A percentile compares a stretch with the other conserved stretches of the same genome.
Conservation (phyloP, 306 rosid genomes). For the Gastrolobium bilobum region DNA sequence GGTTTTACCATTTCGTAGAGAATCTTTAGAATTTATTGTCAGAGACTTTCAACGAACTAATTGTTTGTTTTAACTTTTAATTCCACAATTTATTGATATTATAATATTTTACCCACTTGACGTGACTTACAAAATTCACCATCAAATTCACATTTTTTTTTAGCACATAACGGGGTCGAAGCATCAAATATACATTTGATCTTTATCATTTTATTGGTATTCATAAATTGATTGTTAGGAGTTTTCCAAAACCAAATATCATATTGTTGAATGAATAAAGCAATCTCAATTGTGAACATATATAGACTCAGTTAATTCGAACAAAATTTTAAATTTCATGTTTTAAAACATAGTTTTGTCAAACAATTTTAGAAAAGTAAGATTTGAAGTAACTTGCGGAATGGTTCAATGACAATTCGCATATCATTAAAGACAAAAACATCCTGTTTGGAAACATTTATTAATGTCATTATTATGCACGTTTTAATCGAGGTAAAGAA, state of each 20-base stretch:
- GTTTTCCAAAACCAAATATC: background rate
- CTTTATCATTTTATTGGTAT: constrained; percentile 15
- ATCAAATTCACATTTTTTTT: background rate
- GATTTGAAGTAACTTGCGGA: background rate
- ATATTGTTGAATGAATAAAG: background rate
- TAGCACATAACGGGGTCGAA: no score
- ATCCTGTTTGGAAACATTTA: background rate
- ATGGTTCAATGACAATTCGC: background rate
- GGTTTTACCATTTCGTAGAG: background rate
- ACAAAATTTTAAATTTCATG: background rate
- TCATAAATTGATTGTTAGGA: background rate
- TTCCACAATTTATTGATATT: background rate
- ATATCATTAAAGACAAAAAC: background rate
- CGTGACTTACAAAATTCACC: background rate
- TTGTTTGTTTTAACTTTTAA: background rate
- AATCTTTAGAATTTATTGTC: background rate
- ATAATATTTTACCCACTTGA: background rate
- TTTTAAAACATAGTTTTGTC: background rate
- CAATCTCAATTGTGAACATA: background rate
- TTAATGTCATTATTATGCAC: background rate
- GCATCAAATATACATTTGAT: background rate
- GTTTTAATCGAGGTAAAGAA: constrained; percentile 18
- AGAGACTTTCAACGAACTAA: background rate
- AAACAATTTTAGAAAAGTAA: background rate
- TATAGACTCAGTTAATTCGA: background rate